Percentiles rank a stretch among this genome's conserved stretches.
These are phyloP conservation scores for Groenewaldozyma tartarivorans DNA, from an alignment of 805 yeast genomes.

Conservation along the genomic window DNA sequence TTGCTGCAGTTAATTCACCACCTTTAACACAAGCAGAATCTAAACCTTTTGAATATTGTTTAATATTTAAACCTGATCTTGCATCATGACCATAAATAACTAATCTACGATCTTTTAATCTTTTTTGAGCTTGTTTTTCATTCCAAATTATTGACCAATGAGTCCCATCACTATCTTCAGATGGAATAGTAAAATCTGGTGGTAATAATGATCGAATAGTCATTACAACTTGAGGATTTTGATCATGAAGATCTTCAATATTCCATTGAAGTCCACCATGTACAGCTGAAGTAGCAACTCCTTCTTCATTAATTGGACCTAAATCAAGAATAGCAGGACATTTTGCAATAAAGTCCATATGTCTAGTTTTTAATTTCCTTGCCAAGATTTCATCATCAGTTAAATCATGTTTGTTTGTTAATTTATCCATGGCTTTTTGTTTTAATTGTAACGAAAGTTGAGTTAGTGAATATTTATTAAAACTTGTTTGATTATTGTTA, in stretches of 20 bases:
- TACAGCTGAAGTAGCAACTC: conserved; percentile 46
- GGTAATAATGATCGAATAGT: conserved; percentile 62
- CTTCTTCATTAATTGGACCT: conserved; percentile 42
- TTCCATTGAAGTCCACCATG: conserved; percentile 81
- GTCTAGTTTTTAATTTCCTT: conserved; percentile 46
- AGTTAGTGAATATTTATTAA: not conserved
- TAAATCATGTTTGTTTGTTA: not conserved
- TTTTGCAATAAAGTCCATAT: conserved; percentile 46
- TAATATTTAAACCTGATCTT: conserved; percentile 55
- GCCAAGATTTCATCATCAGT: conserved; percentile 32
- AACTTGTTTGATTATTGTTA: not conserved
- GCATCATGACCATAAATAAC: conserved; percentile 91
- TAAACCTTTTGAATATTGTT: conserved; percentile 63
- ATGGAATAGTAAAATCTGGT: conserved; percentile 50
- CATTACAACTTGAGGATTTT: conserved; percentile 52
- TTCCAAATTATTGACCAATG: conserved; percentile 57
- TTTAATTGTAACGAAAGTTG: not conserved
- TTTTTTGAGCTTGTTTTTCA: conserved; percentile 28
- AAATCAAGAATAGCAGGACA: conserved; percentile 57
- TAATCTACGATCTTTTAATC: conserved; percentile 23
- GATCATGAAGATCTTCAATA: conserved; percentile 39
- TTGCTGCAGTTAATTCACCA: conserved; percentile 53
- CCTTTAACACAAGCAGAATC: conserved; percentile 82
- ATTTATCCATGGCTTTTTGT: not conserved
- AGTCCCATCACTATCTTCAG: conserved; percentile 36